Evolutionary conservation across 176 grass and related monocot species (phyloP).

Genomic region (Melocanna baccifera): DNA sequence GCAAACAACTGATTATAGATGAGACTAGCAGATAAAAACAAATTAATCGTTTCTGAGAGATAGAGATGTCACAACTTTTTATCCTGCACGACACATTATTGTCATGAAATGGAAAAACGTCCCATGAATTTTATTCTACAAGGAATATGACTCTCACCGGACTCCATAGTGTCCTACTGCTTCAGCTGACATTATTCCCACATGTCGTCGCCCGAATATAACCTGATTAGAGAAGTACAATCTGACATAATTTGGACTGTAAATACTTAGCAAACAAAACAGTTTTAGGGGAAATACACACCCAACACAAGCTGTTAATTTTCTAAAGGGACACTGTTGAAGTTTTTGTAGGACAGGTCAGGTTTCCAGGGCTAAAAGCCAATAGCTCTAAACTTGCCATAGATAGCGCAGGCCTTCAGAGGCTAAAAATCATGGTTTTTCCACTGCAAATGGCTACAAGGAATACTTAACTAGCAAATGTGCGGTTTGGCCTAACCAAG

Average conservation of each 20-base stretch:
- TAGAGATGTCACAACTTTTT: no score
- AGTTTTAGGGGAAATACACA: not conserved
- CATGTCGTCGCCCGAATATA: constrained; percentile 71
- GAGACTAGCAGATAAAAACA: not conserved
- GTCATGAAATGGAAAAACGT: not conserved
- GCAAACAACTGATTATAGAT: not conserved
- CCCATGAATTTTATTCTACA: not conserved
- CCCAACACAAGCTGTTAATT: not conserved
- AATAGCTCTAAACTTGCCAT: not conserved
- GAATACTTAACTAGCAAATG: not conserved
- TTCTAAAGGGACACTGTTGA: not conserved
- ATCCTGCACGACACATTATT: not conserved
- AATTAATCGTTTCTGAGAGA: not conserved
- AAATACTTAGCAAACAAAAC: not conserved
- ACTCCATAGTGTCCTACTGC: constrained; percentile 86
- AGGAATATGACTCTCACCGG: constrained; percentile 45
- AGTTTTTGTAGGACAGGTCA: not conserved
- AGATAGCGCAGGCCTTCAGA: not conserved
- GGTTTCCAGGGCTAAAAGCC: not conserved
- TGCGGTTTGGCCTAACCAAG: not conserved
- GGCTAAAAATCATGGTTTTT: not conserved
- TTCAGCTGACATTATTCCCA: constrained; percentile 97
- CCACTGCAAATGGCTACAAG: not conserved
- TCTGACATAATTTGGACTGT: not conserved
- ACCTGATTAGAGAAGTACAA: constrained; percentile 46